Conservation (phyloP, 345 rosid species). For the Orychophragmus violaceus region DNA sequence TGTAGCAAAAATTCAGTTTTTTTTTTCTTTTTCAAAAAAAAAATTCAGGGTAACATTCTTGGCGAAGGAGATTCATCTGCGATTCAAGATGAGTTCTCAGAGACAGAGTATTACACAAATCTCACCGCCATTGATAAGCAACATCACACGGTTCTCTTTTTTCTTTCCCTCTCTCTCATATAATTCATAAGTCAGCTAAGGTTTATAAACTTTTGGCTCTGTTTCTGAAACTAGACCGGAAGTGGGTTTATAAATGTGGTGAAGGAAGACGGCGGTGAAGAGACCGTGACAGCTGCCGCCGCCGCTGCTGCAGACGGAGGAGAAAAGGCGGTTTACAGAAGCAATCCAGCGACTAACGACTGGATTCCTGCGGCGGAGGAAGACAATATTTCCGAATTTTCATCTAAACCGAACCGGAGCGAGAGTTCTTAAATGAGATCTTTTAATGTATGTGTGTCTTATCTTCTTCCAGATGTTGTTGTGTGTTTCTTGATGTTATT, state of each 20-base stretch:
- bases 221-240: slow-evolving; percentile 45
- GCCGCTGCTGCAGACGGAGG: slow-evolving; percentile 18
- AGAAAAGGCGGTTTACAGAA: slow-evolving; percentile 24
- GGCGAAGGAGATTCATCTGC: slow-evolving; percentile 17
- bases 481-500: slow-evolving; percentile 10
- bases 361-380: slow-evolving; percentile 49
- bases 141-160: slow-evolving; percentile 51
- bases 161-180: neutral
- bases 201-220: neutral
- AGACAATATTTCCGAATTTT: slow-evolving; percentile 28
- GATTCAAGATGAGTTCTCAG: slow-evolving; percentile 49
- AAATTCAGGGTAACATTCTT: neutral
- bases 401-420: slow-evolving; percentile 51
- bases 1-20: slow-evolving; percentile 20
- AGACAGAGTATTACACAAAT: slow-evolving; percentile 56
- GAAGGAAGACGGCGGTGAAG: slow-evolving; percentile 33
- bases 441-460: neutral
- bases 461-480: slow-evolving; percentile 8
- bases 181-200: neutral
- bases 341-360: slow-evolving; percentile 74
- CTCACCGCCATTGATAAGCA: slow-evolving; percentile 58
- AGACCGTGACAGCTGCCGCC: neutral
- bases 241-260: slow-evolving; percentile 57
- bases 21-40: no score
- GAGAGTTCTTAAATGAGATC: slow-evolving; percentile 33